Evolutionary conservation across 1,139 yeast species (phyloP), one percentile per base, ranked within the genome.

Genomic region (Pichia sorboxylosa): DNA sequence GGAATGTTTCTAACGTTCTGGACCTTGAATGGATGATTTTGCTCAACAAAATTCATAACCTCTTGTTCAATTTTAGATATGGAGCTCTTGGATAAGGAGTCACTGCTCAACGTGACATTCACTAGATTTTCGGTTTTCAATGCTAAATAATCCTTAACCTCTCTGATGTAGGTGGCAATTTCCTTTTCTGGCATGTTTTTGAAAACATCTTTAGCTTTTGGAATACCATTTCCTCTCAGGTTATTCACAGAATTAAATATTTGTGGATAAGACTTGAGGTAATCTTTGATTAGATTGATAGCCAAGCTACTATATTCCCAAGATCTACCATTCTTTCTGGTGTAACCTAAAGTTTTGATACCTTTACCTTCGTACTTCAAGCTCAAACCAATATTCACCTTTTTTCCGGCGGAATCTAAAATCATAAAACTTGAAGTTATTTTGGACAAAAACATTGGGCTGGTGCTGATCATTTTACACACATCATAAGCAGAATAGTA

Each of bases 251-350:
- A 62, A 6, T 52, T 51, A 51, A 83, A 75, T 31, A 85, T 58
- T 7, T 58, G 58, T 1, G 90, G 81, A 58, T 81, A 87, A 36
- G 63, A 63, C 11, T 52, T 47, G 47, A 64, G 61, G 53, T 84
- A 92, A 21, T 70, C 75, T 32, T 63, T 61, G 29, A 90, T 57
- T 44, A 87, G 61, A 26, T 70, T 64, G 27, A 81, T 58, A 1
- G 97, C 93, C 46, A 80, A 62, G 11, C 73, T 73, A 40, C 93
- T 81, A 55, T 64, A 90, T 46, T 77, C 87, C 98, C 98, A 92
- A 28, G 74, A 76, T 39, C 66, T 72, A 16, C 69, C 73, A 29
- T 61, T 62, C 46, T 76, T 74, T 42, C 75, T 69, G 4, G 95
- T 73, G 57, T 76, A 87, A 2, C 98, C 98, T 43, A 87, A 64